Base-by-base conservation (phyloP, 2,329 filamentous ascomycete genomes). In the Cladorrhinum sp. region DNA sequence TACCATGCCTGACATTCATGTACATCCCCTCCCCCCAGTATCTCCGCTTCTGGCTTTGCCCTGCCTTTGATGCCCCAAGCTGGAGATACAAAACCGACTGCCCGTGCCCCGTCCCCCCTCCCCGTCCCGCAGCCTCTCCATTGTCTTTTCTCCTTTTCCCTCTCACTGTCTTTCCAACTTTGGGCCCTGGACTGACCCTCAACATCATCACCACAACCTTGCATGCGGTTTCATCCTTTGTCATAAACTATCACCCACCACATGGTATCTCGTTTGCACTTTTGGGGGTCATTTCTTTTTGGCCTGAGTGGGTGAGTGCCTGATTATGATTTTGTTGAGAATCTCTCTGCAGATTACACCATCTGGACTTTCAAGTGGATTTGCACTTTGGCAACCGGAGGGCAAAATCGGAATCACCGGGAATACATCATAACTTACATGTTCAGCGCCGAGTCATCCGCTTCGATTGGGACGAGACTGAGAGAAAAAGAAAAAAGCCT, bases 11-110 rank as follows among this genome's bases (percentile, higher is more conserved):
- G 33, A 36, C 33, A 36, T 36, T 36, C 8, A 36, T 56, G 53
- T 48, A 49, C 42, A 57, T 57, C 42, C 55, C 57, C 26, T 54
- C 30, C 58, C 33, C 59, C 64, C 57, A 63, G 52, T 57, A 30
- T 49, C 58, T 57, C 57, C 39, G 51, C 55, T 54, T 56, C 46
- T 28, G 57, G 46, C 55, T 55, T 58, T 60, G 54, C 58, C 60
- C 58, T 36, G 36, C 26, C 49, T 51, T 51, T 51, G 39, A 46
- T 49, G 42, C n/a, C 42, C 42, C 42, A 46, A 46, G 8, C 42
- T 53, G 60, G 66, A 65, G 63, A 67, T 69, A 69, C 67, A 69
- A 69, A 69, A 65, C 63, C 63, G 60, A 66, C 65, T 63, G 36
- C 36, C 65, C 60, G 64, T 67, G 4, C 26, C 26, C 26, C 26